phyloP scores from a whole-genome alignment of 2,329 filamentous ascomycete genomes.

The Blastomyces gilchristii region DNA sequence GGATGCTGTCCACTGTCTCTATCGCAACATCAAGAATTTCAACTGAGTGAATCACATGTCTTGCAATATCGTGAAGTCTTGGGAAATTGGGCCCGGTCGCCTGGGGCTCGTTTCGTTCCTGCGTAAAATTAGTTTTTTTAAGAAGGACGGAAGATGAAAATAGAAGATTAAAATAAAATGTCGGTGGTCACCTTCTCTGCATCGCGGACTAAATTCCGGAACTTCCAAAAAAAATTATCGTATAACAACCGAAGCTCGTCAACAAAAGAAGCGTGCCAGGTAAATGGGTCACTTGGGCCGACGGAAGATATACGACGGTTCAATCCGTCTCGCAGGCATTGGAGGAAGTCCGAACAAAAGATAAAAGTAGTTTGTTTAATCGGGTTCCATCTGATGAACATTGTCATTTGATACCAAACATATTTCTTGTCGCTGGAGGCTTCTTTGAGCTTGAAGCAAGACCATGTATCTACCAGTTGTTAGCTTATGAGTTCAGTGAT shows the following conservation, averaged over 20 bases:
- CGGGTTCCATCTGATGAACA: conserved; percentile 19
- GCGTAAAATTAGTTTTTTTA: background rate
- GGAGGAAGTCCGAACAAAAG: conserved; percentile 13
- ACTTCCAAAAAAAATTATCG: conserved; percentile 22
- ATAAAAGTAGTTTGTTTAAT: conserved; percentile 10
- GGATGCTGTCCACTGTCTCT: conserved; percentile 20
- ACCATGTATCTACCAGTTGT: conserved; percentile 18
- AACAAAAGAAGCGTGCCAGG: conserved; percentile 21
- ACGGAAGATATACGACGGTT: background rate
- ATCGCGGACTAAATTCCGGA: conserved; percentile 23
- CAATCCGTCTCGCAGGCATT: conserved; percentile 6
- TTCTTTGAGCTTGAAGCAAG: conserved; percentile 20
- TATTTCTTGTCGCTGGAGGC: conserved; percentile 8
- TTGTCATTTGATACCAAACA: conserved; percentile 17
- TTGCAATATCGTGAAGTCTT: conserved; percentile 24
- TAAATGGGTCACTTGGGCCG: conserved; percentile 14
- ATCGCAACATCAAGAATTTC: conserved; percentile 27
- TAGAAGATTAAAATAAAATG: background rate
- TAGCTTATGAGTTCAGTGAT: background rate
- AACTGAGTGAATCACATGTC: conserved; percentile 25
- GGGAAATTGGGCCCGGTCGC: conserved; percentile 15
- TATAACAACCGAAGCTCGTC: conserved; percentile 19
- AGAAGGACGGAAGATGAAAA: background rate
- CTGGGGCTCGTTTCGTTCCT: background rate
- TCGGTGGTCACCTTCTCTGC: conserved; percentile 22